Conservation (phyloP, 352 stramenopile species). For the Paralagenidium karlingii region DNA sequence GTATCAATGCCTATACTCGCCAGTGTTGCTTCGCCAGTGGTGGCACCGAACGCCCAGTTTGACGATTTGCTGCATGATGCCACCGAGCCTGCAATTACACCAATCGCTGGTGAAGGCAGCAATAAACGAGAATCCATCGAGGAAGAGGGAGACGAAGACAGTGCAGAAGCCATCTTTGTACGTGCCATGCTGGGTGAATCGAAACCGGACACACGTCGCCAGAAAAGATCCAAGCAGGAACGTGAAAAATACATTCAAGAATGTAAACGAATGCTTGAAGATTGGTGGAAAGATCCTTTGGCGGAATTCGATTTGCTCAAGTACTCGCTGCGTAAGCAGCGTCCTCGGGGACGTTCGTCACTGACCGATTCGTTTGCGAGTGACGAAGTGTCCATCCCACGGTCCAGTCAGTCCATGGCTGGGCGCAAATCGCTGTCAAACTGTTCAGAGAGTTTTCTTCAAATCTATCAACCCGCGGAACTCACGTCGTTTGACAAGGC, state of each 20-base stretch:
- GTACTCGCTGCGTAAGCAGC: conserved; percentile 3
- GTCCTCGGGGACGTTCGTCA: too few relatives aligned
- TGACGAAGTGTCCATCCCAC: not conserved
- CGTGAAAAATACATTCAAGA: conserved; percentile 67
- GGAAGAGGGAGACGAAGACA: conserved; percentile 16
- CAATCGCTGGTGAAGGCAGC: too few relatives aligned
- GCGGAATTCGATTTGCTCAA: conserved; percentile 51
- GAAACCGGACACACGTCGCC: not conserved
- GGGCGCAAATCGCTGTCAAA: conserved; percentile 11
- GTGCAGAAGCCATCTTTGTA: too few relatives aligned
- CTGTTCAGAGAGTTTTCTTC: conserved; percentile 61
- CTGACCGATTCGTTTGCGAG: not conserved
- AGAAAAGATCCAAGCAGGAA: conserved; percentile 19
- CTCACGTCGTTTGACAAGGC: conserved; percentile 80
- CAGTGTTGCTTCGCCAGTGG: conserved; percentile 19
- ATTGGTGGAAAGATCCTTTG: conserved; percentile 82
- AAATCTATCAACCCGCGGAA: conserved; percentile 78
- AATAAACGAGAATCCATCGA: conserved; percentile 5
- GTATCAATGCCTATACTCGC: too few relatives aligned
- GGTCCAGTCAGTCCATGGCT: not conserved
- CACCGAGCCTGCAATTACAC: too few relatives aligned
- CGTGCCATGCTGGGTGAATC: not conserved
- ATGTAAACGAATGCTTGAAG: conserved; percentile 54
- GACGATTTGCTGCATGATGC: too few relatives aligned
- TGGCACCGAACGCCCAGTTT: conserved; percentile 1